These are phyloP conservation scores for Ascochyta fabae DNA, from an alignment of 2,329 filamentous ascomycete genomes.

Conservation along the genomic window DNA sequence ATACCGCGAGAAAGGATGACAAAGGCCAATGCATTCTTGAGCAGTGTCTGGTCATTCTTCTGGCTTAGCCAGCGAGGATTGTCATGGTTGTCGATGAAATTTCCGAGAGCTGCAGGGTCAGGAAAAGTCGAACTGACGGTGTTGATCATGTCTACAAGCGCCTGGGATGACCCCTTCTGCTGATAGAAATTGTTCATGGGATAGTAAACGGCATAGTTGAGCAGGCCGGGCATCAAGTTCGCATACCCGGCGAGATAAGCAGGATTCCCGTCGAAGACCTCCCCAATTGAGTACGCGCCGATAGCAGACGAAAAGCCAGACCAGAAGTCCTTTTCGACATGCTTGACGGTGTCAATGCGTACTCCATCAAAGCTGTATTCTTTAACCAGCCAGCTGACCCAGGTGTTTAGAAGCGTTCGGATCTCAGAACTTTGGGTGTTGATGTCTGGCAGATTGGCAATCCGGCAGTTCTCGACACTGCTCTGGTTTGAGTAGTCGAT, in stretches of 20 bases:
- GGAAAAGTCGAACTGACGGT: slow-evolving; percentile 40
- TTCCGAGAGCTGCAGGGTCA: slow-evolving; percentile 46
- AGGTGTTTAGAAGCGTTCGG: slow-evolving; percentile 33
- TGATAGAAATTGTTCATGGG: slow-evolving; percentile 48
- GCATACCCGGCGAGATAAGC: slow-evolving; percentile 62
- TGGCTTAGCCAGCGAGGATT: slow-evolving; percentile 46
- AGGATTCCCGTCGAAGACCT: slow-evolving; percentile 64
- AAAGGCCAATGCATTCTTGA: slow-evolving; percentile 50
- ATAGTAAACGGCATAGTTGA: slow-evolving; percentile 65
- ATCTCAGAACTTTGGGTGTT: slow-evolving; percentile 36
- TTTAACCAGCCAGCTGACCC: slow-evolving; percentile 40
- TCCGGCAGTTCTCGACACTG: slow-evolving; percentile 40
- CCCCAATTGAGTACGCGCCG: slow-evolving; percentile 66
- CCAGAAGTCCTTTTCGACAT: slow-evolving; percentile 67
- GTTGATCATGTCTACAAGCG: slow-evolving; percentile 46
- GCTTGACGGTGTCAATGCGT: slow-evolving; percentile 68
- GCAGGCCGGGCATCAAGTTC: slow-evolving; percentile 61
- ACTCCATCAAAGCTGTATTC: slow-evolving; percentile 58
- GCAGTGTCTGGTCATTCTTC: slow-evolving; percentile 45
- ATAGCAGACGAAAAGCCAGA: slow-evolving; percentile 59
- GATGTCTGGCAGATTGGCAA: slow-evolving; percentile 40
- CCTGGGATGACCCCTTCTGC: slow-evolving; percentile 39
- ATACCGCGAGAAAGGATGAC: slow-evolving; percentile 49
- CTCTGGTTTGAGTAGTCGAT: slow-evolving; percentile 43
- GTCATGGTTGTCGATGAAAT: slow-evolving; percentile 52